Conservation (phyloP, 805 yeast genomes). For the Candida pseudofarinosa region DNA sequence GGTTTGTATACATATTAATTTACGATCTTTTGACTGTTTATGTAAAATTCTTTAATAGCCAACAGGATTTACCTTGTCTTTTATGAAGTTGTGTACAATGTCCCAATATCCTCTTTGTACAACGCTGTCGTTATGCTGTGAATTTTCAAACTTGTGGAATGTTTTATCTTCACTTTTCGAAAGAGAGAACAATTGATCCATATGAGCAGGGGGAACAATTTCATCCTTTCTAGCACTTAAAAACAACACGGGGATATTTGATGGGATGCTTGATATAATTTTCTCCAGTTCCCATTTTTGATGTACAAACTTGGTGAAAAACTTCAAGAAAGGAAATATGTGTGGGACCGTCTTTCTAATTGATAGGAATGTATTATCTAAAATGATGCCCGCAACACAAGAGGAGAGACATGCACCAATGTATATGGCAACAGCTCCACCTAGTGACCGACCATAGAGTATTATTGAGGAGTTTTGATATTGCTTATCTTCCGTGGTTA, state of each 20-base stretch:
- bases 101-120: slow-evolving; percentile 77
- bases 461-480: slow-evolving; percentile 52
- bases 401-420: slow-evolving; percentile 58
- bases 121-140: slow-evolving; percentile 82
- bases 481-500: slow-evolving; percentile 48
- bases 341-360: slow-evolving; percentile 69
- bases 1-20: slow-evolving; percentile 10
- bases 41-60: slow-evolving; percentile 19
- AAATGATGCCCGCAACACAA: slow-evolving; percentile 56
- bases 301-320: slow-evolving; percentile 59
- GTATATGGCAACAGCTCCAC: slow-evolving; percentile 92
- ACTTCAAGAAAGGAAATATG: slow-evolving; percentile 63
- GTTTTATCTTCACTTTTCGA: slow-evolving; percentile 50
- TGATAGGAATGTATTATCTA: slow-evolving; percentile 84
- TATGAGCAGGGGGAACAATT: slow-evolving; percentile 85
- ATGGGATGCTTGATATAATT: slow-evolving; percentile 48
- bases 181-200: slow-evolving; percentile 54
- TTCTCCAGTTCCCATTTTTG: slow-evolving; percentile 80
- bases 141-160: slow-evolving; percentile 51
- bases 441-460: slow-evolving; percentile 84
- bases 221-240: slow-evolving; percentile 78
- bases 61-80: slow-evolving; percentile 38
- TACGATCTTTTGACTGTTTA: slow-evolving; percentile 9
- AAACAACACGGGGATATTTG: slow-evolving; percentile 61
- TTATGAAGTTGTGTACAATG: slow-evolving; percentile 52